Conservation (phyloP, 192 early-diverging fungal species). For the Podila horticola region DNA sequence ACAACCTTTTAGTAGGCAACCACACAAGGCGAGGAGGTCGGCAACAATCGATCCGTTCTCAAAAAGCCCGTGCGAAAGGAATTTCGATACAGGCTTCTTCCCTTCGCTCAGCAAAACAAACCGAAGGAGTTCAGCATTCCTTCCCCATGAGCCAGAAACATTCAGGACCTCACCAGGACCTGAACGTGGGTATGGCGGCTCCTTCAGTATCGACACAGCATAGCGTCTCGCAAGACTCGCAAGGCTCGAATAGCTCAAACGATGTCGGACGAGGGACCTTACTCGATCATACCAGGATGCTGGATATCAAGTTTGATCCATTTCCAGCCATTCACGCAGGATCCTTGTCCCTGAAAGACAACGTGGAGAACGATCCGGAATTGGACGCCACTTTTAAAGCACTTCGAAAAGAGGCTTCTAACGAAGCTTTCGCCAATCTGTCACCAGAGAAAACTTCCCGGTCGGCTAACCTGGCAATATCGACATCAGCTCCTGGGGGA, state of each 20-base stretch:
- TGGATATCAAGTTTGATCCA: not conserved
- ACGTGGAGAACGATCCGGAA: not conserved
- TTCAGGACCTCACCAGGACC: not conserved
- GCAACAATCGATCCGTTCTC: too few species aligned
- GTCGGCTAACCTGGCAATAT: not conserved
- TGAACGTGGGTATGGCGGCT: not conserved
- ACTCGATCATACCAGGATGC: not conserved
- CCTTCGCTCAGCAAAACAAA: too few species aligned
- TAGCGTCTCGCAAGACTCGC: not conserved
- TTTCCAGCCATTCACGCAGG: not conserved
- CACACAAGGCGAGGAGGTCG: too few species aligned
- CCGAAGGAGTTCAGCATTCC: too few species aligned
- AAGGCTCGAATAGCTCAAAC: not conserved
- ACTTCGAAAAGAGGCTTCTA: not conserved
- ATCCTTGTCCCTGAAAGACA: not conserved
- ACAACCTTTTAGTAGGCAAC: too few species aligned
- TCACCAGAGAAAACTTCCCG: not conserved
- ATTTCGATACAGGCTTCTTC: too few species aligned
- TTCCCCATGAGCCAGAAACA: not conserved
- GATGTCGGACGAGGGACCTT: not conserved
- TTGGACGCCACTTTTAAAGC: not conserved
- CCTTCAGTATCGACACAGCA: not conserved
- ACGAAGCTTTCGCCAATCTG: not conserved
- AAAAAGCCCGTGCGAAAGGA: too few species aligned
- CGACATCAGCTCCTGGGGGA: not conserved